Evolutionary conservation across 2,329 filamentous ascomycete species (phyloP), one percentile per base, ranked within the genome.

Genomic region (Penicillium sp.): DNA sequence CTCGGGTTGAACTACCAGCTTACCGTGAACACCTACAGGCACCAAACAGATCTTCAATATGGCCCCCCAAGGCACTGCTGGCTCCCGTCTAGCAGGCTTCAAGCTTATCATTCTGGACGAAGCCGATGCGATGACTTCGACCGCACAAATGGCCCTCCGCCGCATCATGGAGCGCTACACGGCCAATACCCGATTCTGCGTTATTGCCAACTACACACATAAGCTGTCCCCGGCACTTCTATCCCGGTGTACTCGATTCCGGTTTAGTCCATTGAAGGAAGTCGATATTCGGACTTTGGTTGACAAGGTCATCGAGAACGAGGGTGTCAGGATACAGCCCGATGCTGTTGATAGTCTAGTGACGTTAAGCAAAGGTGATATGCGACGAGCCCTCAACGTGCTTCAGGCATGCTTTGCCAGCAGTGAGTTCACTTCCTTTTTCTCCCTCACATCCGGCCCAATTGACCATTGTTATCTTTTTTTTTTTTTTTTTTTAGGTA

Each of bases 91-190:
- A 27, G 91, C 90, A 0, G 84, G 84, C 4, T 99, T 89, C 81
- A 99, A 99, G 79, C 86, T 99, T 65, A 97, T 99, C 71, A 91
- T 99, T 54, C 85, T 99, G 5, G 94, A 99, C 75, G 94, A 99
- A 79, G 94, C 94, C n/a, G 94, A 99, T 74, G 94, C 94, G 53
- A 99, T 99, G 94, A 99, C 94, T n/a, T 89, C 91, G 53, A 95
- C 93, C 0, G 94, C 94, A 6, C 94, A 99, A 76, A 99, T 99
- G 93, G 94, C 94, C 0, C 81, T 99, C 54, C 85, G 94, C 60
- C 83, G 94, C 47, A 97, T 99, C 71, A 99, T 99, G 94, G 94
- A 99, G 73, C 96, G 96, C 78, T 99, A 99, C 79, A 99, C 94
- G 0, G 90, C 90, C 59, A 99, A 99, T 78, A 97, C 94, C 2